Evolutionary conservation across 1,139 yeast genomes (phyloP).

Genomic region (Groenewaldozyma auringiensis): DNA sequence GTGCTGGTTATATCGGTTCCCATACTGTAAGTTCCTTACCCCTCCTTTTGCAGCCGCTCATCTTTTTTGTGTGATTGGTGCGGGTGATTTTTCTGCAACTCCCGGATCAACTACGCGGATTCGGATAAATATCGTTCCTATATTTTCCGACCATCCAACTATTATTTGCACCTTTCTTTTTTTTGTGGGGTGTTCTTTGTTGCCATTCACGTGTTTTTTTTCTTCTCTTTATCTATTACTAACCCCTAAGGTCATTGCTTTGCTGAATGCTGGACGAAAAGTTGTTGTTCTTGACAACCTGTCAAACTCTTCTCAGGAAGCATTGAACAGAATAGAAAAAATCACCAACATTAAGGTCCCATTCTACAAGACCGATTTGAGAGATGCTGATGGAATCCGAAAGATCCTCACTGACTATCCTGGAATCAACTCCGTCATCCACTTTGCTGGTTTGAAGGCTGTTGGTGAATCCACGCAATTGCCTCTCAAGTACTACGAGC

Average conservation of each 20-base stretch:
- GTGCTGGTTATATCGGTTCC: constrained; percentile 83
- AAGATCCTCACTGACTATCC: constrained; percentile 43
- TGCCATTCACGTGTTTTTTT: background rate
- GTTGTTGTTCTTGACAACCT: constrained; percentile 69
- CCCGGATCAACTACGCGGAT: too few relatives aligned
- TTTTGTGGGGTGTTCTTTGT: background rate
- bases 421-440: constrained; percentile 56
- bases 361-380: constrained; percentile 53
- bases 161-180: background rate
- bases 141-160: background rate
- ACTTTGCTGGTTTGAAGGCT: constrained; percentile 82
- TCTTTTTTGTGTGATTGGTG: background rate
- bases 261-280: constrained; percentile 55
- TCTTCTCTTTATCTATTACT: too few relatives aligned
- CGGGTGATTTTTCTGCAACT: too few relatives aligned
- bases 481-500: constrained; percentile 65
- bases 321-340: constrained; percentile 57
- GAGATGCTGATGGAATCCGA: constrained; percentile 42
- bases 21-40: constrained; percentile 44
- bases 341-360: constrained; percentile 44
- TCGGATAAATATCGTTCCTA: background rate
- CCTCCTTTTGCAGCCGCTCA: background rate
- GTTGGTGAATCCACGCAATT: constrained; percentile 73
- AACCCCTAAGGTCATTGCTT: constrained; percentile 47
- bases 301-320: constrained; percentile 59